Base-by-base conservation (phyloP, 2,329 filamentous ascomycete genomes). In the Talaromyces albobiverticillius region DNA sequence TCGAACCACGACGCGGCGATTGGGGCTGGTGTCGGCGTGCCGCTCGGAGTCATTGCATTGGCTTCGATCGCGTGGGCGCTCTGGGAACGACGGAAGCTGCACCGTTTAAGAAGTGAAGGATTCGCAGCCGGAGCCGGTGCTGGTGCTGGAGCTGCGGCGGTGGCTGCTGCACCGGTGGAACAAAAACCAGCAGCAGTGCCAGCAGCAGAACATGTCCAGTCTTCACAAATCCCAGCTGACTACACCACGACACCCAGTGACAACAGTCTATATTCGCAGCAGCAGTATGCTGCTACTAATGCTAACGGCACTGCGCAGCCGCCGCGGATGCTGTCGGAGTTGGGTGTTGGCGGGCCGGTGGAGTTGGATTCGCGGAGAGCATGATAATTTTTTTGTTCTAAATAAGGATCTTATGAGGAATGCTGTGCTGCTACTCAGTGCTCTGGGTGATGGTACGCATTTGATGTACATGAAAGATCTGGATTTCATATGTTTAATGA, bases 11-110 rank as follows among this genome's bases (percentile, higher is more conserved):
- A 62, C 18, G 55, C 60, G 1, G 61, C 63, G 1, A 59, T 69
- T 13, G 66, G 67, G 22, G 8, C 45, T 26, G 50, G 49, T 4
- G 57, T 70, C 7, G 67, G 67, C 23, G 56, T 68, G 14, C 64
- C 67, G 6, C 56, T 69, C 0, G 67, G 64, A 1, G 23, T 67
- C 14, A 61, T 69, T 41, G 67, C 65, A 4, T 29, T 68, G 9
- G 59, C 47, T n/a, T 59, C 64, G n/a, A 42, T 69, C 4, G 55
- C 36, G 2, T 69, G 66, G 65, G 64, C 62, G 4, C 25, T 67
- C 5, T 65, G 58, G 56, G 67, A 70, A 38, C 59, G 64, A 47
- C 61, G 46, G 55, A 56, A 56, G 26, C 32, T 51, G 9, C 43
- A 55, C n/a, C 47, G 36, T n/a, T 29, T 51, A 20, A 26, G 32